phyloP scores from a whole-genome alignment of 805 yeast genomes.

The Jamesozyma piceae region DNA sequence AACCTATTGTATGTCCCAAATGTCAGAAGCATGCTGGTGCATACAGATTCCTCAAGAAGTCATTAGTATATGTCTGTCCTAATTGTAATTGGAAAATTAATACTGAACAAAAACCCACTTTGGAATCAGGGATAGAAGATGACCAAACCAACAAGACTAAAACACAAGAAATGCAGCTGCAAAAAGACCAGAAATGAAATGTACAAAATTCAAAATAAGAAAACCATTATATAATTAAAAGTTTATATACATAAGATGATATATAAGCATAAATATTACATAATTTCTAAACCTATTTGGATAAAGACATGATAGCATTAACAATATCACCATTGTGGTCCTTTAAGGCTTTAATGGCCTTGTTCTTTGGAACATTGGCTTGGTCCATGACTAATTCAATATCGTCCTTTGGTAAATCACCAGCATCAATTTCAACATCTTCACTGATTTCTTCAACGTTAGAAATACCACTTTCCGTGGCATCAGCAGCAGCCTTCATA shows the following conservation, averaged over 20 bases:
- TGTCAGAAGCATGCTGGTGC: conserved; percentile 21
- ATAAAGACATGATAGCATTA: conserved; percentile 85
- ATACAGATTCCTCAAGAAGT: conserved; percentile 16
- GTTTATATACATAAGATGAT: not conserved
- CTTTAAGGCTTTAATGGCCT: conserved; percentile 86
- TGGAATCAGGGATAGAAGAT: not conserved
- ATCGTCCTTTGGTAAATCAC: conserved; percentile 76
- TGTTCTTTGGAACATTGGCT: conserved; percentile 78
- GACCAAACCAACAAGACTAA: not conserved
- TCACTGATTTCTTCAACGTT: conserved; percentile 39
- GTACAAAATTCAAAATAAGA: too few species aligned
- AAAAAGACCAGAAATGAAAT: too few species aligned
- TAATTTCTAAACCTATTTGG: conserved; percentile 19
- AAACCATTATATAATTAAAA: not conserved
- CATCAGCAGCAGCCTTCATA: conserved; percentile 52
- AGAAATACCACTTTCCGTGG: conserved; percentile 32
- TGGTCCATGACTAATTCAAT: conserved; percentile 83
- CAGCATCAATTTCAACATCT: conserved; percentile 71
- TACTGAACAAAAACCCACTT: not conserved
- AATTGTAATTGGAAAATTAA: conserved; percentile 15
- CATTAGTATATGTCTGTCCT: conserved; percentile 23
- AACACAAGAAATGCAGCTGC: not conserved
- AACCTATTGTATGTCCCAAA: conserved; percentile 19
- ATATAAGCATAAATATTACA: not conserved
- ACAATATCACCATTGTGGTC: conserved; percentile 90